These are phyloP conservation scores for Eimeria tenella DNA, from an alignment of 169 alveolate genomes.

Conservation along the genomic window DNA sequence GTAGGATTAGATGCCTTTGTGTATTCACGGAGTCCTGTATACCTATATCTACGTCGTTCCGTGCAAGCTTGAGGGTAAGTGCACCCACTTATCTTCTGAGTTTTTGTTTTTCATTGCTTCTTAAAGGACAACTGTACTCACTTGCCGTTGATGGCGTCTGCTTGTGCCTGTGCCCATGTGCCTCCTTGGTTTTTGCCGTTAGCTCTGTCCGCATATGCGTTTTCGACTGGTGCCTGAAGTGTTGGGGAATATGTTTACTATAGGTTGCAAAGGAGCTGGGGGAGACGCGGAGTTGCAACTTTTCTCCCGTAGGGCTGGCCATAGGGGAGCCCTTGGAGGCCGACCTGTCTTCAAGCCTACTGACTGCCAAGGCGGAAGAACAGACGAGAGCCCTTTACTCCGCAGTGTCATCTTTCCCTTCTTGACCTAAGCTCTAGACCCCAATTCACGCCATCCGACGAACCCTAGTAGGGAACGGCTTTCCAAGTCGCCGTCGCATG, in stretches of 20 bases:
- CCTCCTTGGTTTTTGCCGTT: not conserved
- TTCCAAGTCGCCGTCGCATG: not conserved
- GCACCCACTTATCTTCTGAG: too few relatives aligned
- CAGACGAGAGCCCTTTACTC: not conserved
- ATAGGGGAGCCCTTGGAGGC: not conserved
- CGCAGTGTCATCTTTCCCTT: not conserved
- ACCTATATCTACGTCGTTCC: too few relatives aligned
- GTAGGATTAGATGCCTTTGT: too few relatives aligned
- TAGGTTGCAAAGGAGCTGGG: constrained; percentile 66
- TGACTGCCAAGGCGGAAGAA: not conserved
- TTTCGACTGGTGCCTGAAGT: not conserved
- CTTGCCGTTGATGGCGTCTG: too few relatives aligned
- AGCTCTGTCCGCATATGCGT: not conserved
- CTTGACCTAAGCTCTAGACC: too few relatives aligned
- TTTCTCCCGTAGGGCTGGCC: constrained; percentile 57
- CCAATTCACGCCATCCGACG: not conserved
- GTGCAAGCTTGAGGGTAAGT: too few relatives aligned
- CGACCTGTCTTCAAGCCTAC: not conserved
- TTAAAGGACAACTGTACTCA: too few relatives aligned
- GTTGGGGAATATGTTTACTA: constrained; percentile 2
- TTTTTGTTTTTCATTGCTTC: too few relatives aligned
- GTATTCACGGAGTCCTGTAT: too few relatives aligned
- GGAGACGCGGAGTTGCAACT: constrained; percentile 49
- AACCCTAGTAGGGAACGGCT: not conserved
- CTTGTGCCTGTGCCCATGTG: not conserved